Base-by-base conservation (phyloP, 352 stramenopile genomes). In the Aphanomyces euteiches region DNA sequence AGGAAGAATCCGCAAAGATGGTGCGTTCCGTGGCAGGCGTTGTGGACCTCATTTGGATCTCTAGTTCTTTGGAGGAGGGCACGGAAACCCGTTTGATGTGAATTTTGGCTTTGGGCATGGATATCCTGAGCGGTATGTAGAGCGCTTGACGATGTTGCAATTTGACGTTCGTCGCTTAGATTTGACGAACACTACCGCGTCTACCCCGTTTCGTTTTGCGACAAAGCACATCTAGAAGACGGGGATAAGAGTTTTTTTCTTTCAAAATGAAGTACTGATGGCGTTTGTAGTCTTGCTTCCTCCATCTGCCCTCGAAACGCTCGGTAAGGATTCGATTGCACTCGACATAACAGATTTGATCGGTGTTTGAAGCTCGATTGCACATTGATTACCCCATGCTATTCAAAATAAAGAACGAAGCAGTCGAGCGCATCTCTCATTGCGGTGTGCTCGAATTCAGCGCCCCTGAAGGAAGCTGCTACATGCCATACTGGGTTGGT, bases 311-410 rank as follows among this genome's bases (percentile, higher is more conserved):
- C 94, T 99, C 63, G 96, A 99, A 72, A 97, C 93, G 54, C 81
- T 99, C 17, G 96, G 87, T 95, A 72, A 10, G 78, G 74, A 50
- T n/a, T 50, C 28, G 28, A 28, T 28, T 28, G 28, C 28, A 28
- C 58, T 48, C 28, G 43, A 8, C 5, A 64, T 43, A 34, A n/a
- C 21, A 40, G 17, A 12, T 1, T 82, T 19, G 76, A 77, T 67
- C 59, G 72, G 21, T 63, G 73, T 41, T 41, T 68, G 5, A 57
- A 93, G 85, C 84, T 39, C 84, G 84, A 36, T 79, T 98, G 54
- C 90, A 98, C 75, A 97, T 99, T 36, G 96, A 99, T 77, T 99
- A 99, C 77, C 97, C 97, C 66, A 99, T 99, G 96, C 87, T 99
- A 12, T 99, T 99, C 77, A 95, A 98, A 73, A 84, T 99, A 47